phyloP scores from a whole-genome alignment of 108 stramenopile species.

The Fistulifera solaris region DNA sequence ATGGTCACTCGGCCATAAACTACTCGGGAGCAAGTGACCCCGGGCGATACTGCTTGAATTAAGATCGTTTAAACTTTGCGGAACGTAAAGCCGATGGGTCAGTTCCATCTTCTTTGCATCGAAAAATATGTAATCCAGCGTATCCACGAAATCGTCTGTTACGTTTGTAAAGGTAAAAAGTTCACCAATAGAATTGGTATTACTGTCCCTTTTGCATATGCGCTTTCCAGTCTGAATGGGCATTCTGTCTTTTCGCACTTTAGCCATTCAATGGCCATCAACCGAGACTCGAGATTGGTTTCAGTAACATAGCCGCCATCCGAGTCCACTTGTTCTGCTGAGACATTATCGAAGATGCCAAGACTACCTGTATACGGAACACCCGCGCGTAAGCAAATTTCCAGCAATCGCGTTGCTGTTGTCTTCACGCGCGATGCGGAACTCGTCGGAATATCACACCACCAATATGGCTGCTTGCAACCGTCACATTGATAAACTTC shows the following conservation, averaged over 20 bases:
- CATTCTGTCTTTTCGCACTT: constrained; percentile 45
- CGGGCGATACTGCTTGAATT: constrained; percentile 16
- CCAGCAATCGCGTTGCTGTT: constrained; percentile 55
- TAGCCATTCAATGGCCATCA: constrained; percentile 66
- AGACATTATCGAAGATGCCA: constrained; percentile 63
- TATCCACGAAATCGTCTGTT: constrained; percentile 70
- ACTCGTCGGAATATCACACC: constrained; percentile 63
- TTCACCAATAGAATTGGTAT: constrained; percentile 19
- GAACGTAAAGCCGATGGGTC: constrained; percentile 38
- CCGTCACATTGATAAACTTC: constrained; percentile 63
- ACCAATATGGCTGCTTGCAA: constrained; percentile 82
- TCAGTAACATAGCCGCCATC: constrained; percentile 6
- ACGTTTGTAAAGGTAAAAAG: constrained; percentile 71
- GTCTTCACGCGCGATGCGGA: constrained; percentile 72
- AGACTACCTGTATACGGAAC: constrained; percentile 29
- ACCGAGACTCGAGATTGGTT: constrained; percentile 4
- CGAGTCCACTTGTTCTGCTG: constrained; percentile 30
- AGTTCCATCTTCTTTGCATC: constrained; percentile 28
- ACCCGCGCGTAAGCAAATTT: constrained; percentile 56
- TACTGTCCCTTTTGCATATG: constrained; percentile 33
- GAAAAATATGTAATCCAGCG: constrained; percentile 71
- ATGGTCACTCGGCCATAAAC: constrained; percentile 80
- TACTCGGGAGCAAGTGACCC: constrained; percentile 73
- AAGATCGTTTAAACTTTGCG: constrained; percentile 46
- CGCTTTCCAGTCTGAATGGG: constrained; percentile 52